Evolutionary conservation across 2,329 filamentous ascomycete genomes (phyloP).

Genomic region (Botryotinia narcissicola): DNA sequence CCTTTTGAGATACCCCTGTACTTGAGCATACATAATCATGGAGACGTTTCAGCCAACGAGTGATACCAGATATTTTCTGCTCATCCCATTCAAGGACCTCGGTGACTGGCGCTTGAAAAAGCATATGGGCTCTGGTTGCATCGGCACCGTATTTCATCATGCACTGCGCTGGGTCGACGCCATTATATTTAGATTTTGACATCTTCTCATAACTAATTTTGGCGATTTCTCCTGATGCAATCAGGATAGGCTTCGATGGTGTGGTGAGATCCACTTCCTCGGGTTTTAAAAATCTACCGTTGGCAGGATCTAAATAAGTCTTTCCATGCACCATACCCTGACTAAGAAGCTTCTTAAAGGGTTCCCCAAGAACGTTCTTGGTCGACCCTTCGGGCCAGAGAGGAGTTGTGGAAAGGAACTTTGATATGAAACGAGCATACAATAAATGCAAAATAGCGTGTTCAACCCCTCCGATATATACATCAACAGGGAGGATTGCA

Average conservation of each 20-base stretch:
- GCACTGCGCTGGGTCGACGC: conserved; percentile 74
- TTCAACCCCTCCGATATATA: conserved; percentile 88
- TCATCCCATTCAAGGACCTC: conserved; percentile 89
- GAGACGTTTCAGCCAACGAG: conserved; percentile 74
- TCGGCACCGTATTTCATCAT: conserved; percentile 78
- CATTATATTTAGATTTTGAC: conserved; percentile 94
- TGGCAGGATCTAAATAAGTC: conserved; percentile 73
- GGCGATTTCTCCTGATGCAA: conserved; percentile 56
- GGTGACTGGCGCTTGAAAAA: conserved; percentile 82
- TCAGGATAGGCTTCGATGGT: conserved; percentile 57
- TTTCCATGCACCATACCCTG: conserved; percentile 94
- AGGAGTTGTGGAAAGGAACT: conserved; percentile 65
- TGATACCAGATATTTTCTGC: conserved; percentile 74
- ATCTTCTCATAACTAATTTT: conserved; percentile 80
- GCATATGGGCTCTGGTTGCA: conserved; percentile 78
- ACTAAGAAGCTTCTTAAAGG: conserved; percentile 77
- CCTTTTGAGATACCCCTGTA: background rate
- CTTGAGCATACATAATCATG: conserved; percentile 23
- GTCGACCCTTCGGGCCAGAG: conserved; percentile 46
- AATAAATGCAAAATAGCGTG: conserved; percentile 88
- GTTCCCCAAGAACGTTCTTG: conserved; percentile 56
- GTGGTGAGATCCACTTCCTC: conserved; percentile 67
- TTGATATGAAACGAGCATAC: conserved; percentile 87
- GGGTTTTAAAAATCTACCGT: conserved; percentile 72
- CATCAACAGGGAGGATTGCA: conserved; percentile 68